A percentile compares a stretch with the other conserved stretches of the same genome.
Evolutionary conservation across 2,329 filamentous ascomycete genomes (phyloP).

Genomic region (Trichoderma atrobrunneum): DNA sequence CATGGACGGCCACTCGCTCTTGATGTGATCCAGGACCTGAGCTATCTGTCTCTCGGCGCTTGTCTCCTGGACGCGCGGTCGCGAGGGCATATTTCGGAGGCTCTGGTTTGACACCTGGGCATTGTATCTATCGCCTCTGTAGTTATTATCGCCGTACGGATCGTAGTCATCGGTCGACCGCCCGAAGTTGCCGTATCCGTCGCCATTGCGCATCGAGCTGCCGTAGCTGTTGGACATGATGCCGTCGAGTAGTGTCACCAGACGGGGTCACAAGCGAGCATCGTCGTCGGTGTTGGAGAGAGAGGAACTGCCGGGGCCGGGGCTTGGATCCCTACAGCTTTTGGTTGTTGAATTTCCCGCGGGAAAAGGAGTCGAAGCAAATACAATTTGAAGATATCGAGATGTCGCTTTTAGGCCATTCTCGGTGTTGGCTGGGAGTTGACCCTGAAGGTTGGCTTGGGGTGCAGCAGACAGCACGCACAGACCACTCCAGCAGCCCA

Average conservation of each 20-base stretch:
- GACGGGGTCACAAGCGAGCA: slow-evolving; percentile 20
- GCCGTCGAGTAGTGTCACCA: slow-evolving; percentile 20
- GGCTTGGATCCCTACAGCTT: neutral
- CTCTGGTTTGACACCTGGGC: slow-evolving; percentile 34
- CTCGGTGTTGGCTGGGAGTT: neutral
- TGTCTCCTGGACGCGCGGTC: slow-evolving; percentile 41
- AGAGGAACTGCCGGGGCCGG: neutral
- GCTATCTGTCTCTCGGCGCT: slow-evolving; percentile 56
- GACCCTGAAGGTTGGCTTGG: neutral
- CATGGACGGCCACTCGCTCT: slow-evolving; percentile 89
- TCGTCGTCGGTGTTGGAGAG: slow-evolving; percentile 18
- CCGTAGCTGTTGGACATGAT: slow-evolving; percentile 54
- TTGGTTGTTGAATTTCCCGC: neutral
- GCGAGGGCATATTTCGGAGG: slow-evolving; percentile 36
- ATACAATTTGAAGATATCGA: neutral
- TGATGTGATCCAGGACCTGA: slow-evolving; percentile 76
- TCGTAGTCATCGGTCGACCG: slow-evolving; percentile 48
- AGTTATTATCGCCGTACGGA: slow-evolving; percentile 43
- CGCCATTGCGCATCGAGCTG: slow-evolving; percentile 38
- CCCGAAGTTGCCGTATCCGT: slow-evolving; percentile 45
- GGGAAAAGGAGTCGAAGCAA: neutral
- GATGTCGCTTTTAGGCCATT: neutral
- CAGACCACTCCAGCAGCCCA: slow-evolving; percentile 12
- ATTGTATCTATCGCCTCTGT: slow-evolving; percentile 42
- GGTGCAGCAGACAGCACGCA: neutral